A percentile compares a stretch with the other conserved stretches of the same genome.
Evolutionary conservation across 2,329 filamentous ascomycete species (phyloP).

Genomic region (Microsporum canis): DNA sequence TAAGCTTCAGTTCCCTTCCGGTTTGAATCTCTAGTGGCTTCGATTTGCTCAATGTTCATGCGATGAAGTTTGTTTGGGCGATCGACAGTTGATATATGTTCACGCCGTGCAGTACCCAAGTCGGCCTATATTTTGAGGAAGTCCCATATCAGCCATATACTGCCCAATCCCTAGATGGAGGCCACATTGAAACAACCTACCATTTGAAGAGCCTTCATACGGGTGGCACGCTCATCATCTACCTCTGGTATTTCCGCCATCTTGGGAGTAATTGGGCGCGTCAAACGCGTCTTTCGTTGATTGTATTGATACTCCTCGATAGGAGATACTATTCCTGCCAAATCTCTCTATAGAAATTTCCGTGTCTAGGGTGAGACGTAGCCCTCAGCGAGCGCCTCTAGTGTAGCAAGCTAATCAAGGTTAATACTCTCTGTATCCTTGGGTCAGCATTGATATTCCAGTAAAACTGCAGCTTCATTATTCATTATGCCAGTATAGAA

Average conservation of each 20-base stretch:
- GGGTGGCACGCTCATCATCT: conserved; percentile 14
- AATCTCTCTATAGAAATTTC: background rate
- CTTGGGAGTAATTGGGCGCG: background rate
- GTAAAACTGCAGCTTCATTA: background rate
- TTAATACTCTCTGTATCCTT: background rate
- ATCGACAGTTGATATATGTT: conserved; percentile 28
- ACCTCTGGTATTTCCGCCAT: conserved; percentile 11
- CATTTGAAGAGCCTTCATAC: conserved; percentile 23
- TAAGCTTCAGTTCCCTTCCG: conserved; percentile 21
- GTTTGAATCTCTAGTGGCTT: conserved; percentile 23
- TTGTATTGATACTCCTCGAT: background rate
- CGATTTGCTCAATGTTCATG: conserved; percentile 19
- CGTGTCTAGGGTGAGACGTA: background rate
- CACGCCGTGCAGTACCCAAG: conserved; percentile 28
- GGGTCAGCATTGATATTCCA: background rate
- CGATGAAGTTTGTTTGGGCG: conserved; percentile 9
- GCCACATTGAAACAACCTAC: conserved; percentile 11
- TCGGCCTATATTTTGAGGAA: conserved; percentile 22
- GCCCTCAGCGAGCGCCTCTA: background rate
- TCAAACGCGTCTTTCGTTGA: background rate
- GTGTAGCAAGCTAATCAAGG: background rate
- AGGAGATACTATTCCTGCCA: background rate
- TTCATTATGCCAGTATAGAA: background rate
- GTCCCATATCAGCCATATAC: background rate
- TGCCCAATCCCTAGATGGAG: background rate